Conservation (phyloP, 2,329 filamentous ascomycete genomes). For the Fusarium poae region DNA sequence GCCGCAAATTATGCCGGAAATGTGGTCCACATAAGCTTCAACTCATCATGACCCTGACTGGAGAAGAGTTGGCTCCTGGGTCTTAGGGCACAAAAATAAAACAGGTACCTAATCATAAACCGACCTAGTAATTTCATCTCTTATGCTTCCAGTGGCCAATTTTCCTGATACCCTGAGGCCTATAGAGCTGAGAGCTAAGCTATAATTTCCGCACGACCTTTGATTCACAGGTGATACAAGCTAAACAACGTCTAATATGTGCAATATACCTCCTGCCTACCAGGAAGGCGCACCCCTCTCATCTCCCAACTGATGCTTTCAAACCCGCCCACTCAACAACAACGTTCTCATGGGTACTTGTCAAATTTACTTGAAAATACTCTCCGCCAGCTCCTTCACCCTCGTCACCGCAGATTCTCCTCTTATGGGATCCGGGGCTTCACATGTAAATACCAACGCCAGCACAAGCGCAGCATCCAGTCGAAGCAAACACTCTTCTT, state of each 20-base stretch:
- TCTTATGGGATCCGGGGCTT: conserved; percentile 2
- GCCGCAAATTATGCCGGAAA: conserved; percentile 21
- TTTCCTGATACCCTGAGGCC: too few species aligned
- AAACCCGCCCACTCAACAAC: too few species aligned
- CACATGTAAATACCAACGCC: conserved; percentile 10
- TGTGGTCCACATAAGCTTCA: conserved; percentile 19
- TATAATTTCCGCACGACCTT: too few species aligned
- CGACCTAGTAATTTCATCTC: too few species aligned
- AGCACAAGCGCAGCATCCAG: conserved; percentile 26
- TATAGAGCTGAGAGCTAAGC: too few species aligned
- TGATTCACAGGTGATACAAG: too few species aligned
- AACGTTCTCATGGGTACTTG: fast-evolving
- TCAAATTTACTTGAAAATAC: not conserved
- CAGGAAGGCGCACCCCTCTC: not conserved
- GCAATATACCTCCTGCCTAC: not conserved
- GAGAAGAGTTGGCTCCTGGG: too few species aligned
- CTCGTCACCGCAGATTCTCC: not conserved
- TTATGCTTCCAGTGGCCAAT: too few species aligned
- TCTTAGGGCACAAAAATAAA: too few species aligned
- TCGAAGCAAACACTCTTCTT: conserved; percentile 3
- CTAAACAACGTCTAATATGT: not conserved
- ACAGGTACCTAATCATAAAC: too few species aligned
- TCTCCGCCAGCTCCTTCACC: not conserved
- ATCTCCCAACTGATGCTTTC: not conserved
- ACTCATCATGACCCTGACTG: too few species aligned